These are phyloP conservation scores for Fistulina hepatica DNA, from an alignment of 1,284 basidiomycete genomes.

Conservation along the genomic window DNA sequence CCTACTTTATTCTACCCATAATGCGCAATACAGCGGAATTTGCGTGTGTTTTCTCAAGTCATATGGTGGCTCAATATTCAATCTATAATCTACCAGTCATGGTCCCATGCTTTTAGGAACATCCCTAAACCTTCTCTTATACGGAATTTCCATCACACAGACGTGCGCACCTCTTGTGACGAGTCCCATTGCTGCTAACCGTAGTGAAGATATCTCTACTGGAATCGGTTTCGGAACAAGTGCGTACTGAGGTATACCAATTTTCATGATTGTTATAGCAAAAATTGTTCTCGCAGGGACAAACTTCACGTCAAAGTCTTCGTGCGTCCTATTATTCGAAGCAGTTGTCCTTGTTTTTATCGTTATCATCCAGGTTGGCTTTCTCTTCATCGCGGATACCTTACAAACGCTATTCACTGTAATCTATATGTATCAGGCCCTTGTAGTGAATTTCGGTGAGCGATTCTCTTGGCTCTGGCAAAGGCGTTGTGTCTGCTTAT, in stretches of 20 bases:
- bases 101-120: neutral
- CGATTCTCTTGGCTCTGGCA: neutral
- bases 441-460: slow-evolving; percentile 20
- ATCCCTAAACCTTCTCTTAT: neutral
- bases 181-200: neutral
- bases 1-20: no score
- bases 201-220: neutral
- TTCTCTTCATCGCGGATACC: slow-evolving; percentile 16
- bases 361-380: neutral
- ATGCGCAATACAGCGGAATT: no score
- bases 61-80: no score
- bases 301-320: neutral
- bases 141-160: slow-evolving; percentile 1
- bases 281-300: neutral
- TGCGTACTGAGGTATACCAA: no score
- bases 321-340: neutral
- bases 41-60: no score
- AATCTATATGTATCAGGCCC: slow-evolving; percentile 22
- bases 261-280: no score
- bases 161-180: neutral
- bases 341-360: neutral
- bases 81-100: no score
- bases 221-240: neutral
- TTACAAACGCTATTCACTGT: slow-evolving; percentile 22
- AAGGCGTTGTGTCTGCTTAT: neutral